Conservation (phyloP, 345 rosid genomes). For the Ceriops decandra region DNA sequence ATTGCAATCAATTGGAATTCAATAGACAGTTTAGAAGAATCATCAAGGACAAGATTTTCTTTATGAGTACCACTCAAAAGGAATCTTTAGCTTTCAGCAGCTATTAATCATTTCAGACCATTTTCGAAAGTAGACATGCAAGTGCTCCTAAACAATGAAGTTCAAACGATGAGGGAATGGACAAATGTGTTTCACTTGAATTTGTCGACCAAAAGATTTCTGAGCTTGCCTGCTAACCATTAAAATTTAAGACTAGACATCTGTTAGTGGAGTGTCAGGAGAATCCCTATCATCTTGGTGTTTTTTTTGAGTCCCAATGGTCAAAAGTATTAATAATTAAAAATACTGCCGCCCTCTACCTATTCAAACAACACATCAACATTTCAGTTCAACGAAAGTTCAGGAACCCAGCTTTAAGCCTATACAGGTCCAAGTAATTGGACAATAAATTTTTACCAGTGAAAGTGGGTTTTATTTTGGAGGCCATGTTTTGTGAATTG, state of each 20-base stretch:
- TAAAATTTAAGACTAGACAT: constrained; percentile 10
- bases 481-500: too few relatives aligned
- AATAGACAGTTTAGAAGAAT: not conserved
- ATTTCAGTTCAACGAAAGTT: constrained; percentile 25
- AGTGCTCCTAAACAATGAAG: constrained; percentile 8
- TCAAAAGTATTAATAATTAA: constrained; percentile 6
- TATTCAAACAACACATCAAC: not conserved
- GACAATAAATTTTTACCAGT: not conserved
- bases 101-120: constrained; percentile 19
- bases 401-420: constrained; percentile 5
- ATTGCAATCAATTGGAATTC: not conserved
- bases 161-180: constrained; percentile 4
- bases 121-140: constrained; percentile 9
- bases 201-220: constrained; percentile 20
- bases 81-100: constrained; percentile 17
- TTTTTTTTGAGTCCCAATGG: not conserved
- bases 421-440: not conserved
- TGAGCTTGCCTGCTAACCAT: constrained; percentile 21
- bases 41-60: not conserved
- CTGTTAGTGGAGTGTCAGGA: constrained; percentile 26
- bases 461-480: not conserved
- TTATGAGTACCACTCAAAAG: constrained; percentile 13
- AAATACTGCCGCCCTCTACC: constrained; percentile 12
- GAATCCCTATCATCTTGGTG: constrained; percentile 24
- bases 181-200: constrained; percentile 27